Evolutionary conservation across 345 rosid species (phyloP).

Genomic region (Trapa bicornis): DNA sequence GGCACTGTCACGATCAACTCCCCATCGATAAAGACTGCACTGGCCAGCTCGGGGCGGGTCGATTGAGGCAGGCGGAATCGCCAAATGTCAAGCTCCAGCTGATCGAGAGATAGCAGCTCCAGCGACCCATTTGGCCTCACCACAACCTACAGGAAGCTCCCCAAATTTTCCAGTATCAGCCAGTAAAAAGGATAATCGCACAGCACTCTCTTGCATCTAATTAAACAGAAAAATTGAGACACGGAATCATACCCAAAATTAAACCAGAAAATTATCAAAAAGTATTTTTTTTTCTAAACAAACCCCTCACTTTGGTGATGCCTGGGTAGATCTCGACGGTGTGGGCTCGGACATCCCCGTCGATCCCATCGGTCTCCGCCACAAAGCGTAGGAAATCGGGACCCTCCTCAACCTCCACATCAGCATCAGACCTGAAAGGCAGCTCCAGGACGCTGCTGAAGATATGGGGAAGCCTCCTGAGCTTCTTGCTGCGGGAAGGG

Average conservation of each 20-base stretch:
- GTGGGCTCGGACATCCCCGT: conserved; percentile 57
- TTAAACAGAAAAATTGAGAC: background rate
- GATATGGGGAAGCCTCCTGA: conserved; percentile 84
- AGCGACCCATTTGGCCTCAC: conserved; percentile 55
- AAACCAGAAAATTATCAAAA: background rate
- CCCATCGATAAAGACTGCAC: conserved; percentile 57
- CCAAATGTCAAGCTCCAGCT: conserved; percentile 89
- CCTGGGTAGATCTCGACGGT: conserved; percentile 81
- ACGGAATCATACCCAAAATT: background rate
- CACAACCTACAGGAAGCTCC: conserved; percentile 26
- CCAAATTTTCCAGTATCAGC: background rate
- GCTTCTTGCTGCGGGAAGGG: conserved; percentile 50
- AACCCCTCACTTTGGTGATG: conserved; percentile 31
- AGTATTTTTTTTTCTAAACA: background rate
- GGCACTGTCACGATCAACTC: conserved; percentile 87
- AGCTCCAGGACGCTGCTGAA: conserved; percentile 83
- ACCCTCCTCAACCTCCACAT: conserved; percentile 66
- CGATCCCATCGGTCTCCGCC: conserved; percentile 59
- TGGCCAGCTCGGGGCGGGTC: conserved; percentile 84
- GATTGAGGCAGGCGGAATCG: conserved; percentile 79
- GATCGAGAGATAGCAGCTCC: conserved; percentile 43
- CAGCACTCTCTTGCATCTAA: background rate
- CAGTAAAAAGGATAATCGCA: background rate
- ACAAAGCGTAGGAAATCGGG: conserved; percentile 69
- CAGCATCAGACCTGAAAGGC: conserved; percentile 82